A percentile compares a stretch with the other conserved stretches of the same genome.
These are phyloP conservation scores for Entrophospora sp. DNA, from an alignment of 192 early-diverging fungal species.

Conservation along the genomic window DNA sequence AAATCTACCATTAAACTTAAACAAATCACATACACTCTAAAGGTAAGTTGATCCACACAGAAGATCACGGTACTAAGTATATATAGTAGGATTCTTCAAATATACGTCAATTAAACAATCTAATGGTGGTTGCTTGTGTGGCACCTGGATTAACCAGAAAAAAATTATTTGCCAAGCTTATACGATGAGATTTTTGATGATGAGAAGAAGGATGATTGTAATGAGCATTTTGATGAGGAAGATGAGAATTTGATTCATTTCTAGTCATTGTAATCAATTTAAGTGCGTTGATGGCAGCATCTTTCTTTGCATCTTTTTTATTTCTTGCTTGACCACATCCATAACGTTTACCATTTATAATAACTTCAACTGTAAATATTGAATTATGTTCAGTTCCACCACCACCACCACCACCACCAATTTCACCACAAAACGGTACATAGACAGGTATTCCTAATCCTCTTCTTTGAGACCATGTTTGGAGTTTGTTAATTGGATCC, in stretches of 20 bases:
- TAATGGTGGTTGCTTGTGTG: too few relatives aligned
- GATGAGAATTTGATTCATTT: too few relatives aligned
- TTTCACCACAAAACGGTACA: background rate
- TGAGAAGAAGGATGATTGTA: too few relatives aligned
- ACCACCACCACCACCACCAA: too few relatives aligned
- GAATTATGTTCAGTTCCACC: constrained; percentile 12
- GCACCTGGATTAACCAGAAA: too few relatives aligned
- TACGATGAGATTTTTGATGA: too few relatives aligned
- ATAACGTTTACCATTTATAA: background rate
- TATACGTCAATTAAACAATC: background rate
- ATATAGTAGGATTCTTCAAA: background rate
- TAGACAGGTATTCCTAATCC: constrained; percentile 17
- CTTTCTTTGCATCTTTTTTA: constrained; percentile 22
- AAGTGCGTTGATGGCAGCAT: constrained; percentile 15
- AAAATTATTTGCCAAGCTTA: too few relatives aligned
- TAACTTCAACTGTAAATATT: constrained; percentile 11
- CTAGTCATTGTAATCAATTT: too few relatives aligned
- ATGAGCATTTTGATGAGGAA: too few relatives aligned
- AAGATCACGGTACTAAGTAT: constrained; percentile 16
- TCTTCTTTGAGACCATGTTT: constrained; percentile 23
- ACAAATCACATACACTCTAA: background rate
- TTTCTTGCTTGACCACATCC: constrained; percentile 10
- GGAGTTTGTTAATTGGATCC: constrained; percentile 23
- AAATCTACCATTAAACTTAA: background rate
- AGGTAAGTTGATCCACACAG: constrained; percentile 18